A percentile compares a stretch with the other conserved stretches of the same genome.
Conservation (phyloP, 2,329 filamentous ascomycete genomes). For the Xylaria multiplex region DNA sequence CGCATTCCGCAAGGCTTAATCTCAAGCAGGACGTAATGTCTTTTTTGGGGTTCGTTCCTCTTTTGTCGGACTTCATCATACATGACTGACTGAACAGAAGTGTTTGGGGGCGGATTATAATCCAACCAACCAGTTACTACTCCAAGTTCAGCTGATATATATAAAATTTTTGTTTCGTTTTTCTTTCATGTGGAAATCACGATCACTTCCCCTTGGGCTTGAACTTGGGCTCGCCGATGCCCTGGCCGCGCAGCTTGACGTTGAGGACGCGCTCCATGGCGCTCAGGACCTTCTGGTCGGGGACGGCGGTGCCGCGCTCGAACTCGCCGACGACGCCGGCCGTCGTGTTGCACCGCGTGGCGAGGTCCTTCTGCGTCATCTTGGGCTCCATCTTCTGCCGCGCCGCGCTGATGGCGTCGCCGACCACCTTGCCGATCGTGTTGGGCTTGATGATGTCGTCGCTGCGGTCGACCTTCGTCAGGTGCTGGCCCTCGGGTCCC, state of each 20-base stretch:
- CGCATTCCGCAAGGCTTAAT: conserved; percentile 7
- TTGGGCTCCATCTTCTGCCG: conserved; percentile 87
- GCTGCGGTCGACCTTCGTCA: conserved; percentile 96
- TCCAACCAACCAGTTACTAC: not conserved
- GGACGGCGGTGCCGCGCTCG: conserved; percentile 80
- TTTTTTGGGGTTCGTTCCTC: not conserved
- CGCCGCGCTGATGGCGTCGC: conserved; percentile 81
- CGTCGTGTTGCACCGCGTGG: conserved; percentile 90
- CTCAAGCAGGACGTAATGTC: conserved; percentile 12
- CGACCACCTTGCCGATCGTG: conserved; percentile 83
- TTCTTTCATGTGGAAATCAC: no score
- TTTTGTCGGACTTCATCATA: conserved; percentile 18
- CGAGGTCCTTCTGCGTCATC: conserved; percentile 92
- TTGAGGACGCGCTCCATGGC: conserved; percentile 87
- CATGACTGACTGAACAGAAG: conserved; percentile 17
- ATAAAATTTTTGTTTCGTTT: not conserved
- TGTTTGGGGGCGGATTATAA: not conserved
- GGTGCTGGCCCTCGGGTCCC: conserved; percentile 84
- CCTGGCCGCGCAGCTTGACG: conserved; percentile 83
- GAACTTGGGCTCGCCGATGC: conserved; percentile 87
- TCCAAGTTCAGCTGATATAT: not conserved
- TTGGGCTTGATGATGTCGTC: conserved; percentile 99
- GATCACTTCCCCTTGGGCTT: conserved; percentile 72
- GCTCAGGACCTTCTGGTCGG: conserved; percentile 83
- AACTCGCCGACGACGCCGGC: conserved; percentile 82